A percentile compares a stretch with the other conserved stretches of the same genome.
Conservation (phyloP, 768 basidiomycete genomes). For the Roridomyces roridus region DNA sequence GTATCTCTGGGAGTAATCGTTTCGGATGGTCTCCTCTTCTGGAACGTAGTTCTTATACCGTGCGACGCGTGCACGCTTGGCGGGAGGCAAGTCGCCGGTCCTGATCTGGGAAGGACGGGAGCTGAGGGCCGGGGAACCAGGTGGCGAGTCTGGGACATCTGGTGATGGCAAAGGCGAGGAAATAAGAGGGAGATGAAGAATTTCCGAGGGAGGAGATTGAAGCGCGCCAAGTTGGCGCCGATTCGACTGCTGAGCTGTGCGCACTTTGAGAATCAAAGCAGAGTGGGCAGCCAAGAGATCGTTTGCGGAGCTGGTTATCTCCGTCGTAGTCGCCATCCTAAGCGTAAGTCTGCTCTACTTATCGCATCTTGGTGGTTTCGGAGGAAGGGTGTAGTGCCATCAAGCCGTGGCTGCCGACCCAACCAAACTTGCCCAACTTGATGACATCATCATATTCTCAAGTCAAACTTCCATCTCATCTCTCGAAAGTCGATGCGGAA, state of each 20-base stretch:
- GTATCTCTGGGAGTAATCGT: constrained; percentile 92
- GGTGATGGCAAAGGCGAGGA: constrained; percentile 62
- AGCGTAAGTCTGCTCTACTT: too few species aligned
- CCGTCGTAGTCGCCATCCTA: constrained; percentile 42
- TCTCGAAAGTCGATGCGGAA: too few species aligned
- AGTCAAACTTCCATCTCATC: too few species aligned
- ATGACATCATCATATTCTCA: too few species aligned
- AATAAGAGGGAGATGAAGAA: constrained; percentile 64
- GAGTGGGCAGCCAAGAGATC: constrained; percentile 66
- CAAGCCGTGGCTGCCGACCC: too few species aligned
- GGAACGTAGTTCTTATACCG: constrained; percentile 85
- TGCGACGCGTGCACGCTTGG: constrained; percentile 73
- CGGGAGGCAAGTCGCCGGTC: constrained; percentile 54
- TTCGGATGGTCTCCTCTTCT: constrained; percentile 95
- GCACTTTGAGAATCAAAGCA: constrained; percentile 61
- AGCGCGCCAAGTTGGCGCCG: constrained; percentile 62
- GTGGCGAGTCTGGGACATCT: constrained; percentile 47
- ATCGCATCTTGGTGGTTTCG: constrained; percentile 11
- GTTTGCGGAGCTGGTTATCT: constrained; percentile 67
- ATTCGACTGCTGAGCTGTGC: constrained; percentile 60
- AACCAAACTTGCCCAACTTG: too few species aligned
- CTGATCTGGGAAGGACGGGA: constrained; percentile 40
- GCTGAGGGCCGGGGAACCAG: constrained; percentile 48
- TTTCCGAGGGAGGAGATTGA: constrained; percentile 58
- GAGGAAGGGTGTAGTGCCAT: constrained; percentile 23